Evolutionary conservation across 306 rosid species (phyloP).

Genomic region (Dalbergia oliveri): DNA sequence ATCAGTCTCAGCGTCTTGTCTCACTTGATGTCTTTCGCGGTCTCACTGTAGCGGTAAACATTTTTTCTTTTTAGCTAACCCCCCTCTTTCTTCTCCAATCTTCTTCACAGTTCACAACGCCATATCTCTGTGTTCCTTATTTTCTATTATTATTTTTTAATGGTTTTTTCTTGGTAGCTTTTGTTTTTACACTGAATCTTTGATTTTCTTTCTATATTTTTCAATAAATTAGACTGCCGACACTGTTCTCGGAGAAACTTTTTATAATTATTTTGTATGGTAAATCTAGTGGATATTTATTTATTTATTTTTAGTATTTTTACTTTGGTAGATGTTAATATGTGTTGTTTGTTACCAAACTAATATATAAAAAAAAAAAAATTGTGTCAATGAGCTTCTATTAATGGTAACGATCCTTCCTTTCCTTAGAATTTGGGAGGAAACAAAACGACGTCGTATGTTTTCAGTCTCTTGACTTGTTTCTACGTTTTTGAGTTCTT

Average conservation of each 20-base stretch:
- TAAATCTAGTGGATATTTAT: too few relatives aligned
- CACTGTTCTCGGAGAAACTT: too few relatives aligned
- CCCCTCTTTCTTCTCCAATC: neutral
- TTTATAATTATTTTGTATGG: too few relatives aligned
- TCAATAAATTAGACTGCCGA: too few relatives aligned
- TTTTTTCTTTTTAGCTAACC: neutral
- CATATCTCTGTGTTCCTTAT: neutral
- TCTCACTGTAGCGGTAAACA: conserved; percentile 84
- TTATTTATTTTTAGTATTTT: too few relatives aligned
- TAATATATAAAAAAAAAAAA: neutral
- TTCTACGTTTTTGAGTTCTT: neutral
- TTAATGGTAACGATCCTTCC: neutral
- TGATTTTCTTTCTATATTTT: too few relatives aligned
- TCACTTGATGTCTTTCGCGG: conserved; percentile 98
- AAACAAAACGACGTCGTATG: conserved; percentile 35
- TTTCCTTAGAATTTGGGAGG: neutral
- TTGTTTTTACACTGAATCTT: too few relatives aligned
- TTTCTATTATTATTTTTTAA: neutral
- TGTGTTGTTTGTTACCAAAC: neutral
- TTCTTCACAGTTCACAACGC: neutral
- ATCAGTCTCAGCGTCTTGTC: conserved; percentile 65
- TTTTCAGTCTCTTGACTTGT: neutral
- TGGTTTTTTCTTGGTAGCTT: neutral
- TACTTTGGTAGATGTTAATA: too few relatives aligned
- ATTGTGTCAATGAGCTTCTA: neutral